Base-by-base conservation (phyloP, 306 rosid genomes). In the Cicer judaicum region DNA sequence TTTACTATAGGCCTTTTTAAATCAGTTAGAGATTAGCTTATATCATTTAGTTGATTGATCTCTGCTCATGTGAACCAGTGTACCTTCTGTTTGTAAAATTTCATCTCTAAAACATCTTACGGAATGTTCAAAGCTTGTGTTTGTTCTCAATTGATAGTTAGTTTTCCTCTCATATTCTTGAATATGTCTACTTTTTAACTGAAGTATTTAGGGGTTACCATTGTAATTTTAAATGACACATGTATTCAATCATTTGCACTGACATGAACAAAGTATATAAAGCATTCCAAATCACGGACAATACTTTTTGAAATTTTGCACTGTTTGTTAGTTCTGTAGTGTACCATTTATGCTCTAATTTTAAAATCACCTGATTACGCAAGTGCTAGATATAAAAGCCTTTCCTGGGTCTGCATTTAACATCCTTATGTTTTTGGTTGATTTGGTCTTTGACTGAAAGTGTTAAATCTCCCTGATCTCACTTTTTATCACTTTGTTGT, bases 401-500 rank as follows among this genome's bases (percentile, higher is more conserved):
- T 39, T 47, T 21, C 21, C 18, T 1, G 18, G 18, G 7, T 75
- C 19, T 74, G 50, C 60, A 59, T 49, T 12, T 39, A 57, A 49
- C n/a, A 38, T 24, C 56, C 47, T 46, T 11, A 39, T 46, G 60
- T 67, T 80, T 67, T 48, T 11, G 63, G 24, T 59, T 66, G 70
- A 57, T 66, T 67, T 74, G n/a, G 18, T 41, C 42, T 47, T 67
- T 73, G 68, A 67, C 59, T 24, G 59, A 59, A 16, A 43, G 52
- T 56, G 16, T 68, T 61, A 40, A 67, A 53, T 75, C 56, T 34
- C 70, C 21, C 49, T 34, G 24, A 63, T 72, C 80, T 79, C 70
- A 75, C 54, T 55, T 75, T 72, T 64, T 65, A 48, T 59, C 41
- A 44, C 73, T 78, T 66, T 78, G 39, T 44, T 80, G 71, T 77